phyloP scores from a whole-genome alignment of 2,329 filamentous ascomycete species.

The Cordyceps sp. region DNA sequence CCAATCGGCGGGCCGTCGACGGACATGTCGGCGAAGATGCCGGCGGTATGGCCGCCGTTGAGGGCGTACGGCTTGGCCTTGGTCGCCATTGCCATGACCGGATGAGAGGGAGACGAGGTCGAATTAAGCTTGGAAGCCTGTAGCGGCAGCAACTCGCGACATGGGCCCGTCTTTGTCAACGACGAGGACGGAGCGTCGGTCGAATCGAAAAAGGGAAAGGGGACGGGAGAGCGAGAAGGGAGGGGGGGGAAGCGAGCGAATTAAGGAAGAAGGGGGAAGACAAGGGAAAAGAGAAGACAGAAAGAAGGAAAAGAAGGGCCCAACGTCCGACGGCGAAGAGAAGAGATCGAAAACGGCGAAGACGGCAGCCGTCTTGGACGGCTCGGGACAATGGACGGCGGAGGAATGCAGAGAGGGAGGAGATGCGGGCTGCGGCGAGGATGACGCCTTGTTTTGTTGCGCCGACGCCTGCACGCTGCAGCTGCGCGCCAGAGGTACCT shows the following conservation, averaged over 20 bases:
- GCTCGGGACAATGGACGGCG: neutral
- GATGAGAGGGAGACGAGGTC: neutral
- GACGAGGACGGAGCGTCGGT: neutral
- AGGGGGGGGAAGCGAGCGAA: neutral
- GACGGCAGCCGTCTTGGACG: neutral
- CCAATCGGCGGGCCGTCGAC: conserved; percentile 88
- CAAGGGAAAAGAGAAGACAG: neutral
- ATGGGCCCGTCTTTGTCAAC: neutral
- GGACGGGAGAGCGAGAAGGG: neutral
- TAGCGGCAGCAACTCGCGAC: too few species aligned
- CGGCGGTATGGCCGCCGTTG: conserved; percentile 63
- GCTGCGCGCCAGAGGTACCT: neutral
- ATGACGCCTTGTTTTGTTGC: conserved; percentile 4
- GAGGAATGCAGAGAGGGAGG: conserved; percentile 1
- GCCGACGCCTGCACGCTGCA: neutral
- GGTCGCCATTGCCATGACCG: conserved; percentile 26
- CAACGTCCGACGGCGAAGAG: neutral
- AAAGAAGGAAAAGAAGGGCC: neutral
- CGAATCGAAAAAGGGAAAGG: neutral
- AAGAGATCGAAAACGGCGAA: neutral
- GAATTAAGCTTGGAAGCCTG: too few species aligned
- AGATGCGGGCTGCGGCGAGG: neutral
- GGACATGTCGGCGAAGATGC: conserved; percentile 88
- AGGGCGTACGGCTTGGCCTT: conserved; percentile 38
- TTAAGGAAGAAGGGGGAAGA: neutral